Percentiles rank a stretch among this genome's conserved stretches.
phyloP scores from a whole-genome alignment of 164 flowering plant species.

The Magnolia officinalis region DNA sequence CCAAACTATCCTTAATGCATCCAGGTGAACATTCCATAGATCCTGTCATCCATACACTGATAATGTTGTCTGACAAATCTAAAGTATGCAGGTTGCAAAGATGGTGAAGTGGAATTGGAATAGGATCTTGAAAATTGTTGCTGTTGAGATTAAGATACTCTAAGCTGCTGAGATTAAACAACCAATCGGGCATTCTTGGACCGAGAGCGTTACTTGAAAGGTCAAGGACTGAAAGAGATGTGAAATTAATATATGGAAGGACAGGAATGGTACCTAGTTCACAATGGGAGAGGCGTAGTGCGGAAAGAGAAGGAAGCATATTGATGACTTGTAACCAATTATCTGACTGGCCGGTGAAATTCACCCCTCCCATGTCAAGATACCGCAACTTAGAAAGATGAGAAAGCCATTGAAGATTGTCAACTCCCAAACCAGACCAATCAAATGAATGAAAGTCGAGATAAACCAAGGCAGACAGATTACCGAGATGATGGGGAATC shows the following conservation, averaged over 20 bases:
- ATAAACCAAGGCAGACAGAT: conserved; percentile 2
- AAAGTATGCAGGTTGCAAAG: conserved; percentile 2
- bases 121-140: neutral
- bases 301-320: neutral
- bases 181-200: neutral
- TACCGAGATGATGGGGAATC: conserved; percentile 4
- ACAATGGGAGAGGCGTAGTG: neutral
- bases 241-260: neutral
- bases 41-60: conserved; percentile 6
- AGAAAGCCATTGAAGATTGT: conserved; percentile 3
- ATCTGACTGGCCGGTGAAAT: neutral
- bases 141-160: neutral
- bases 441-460: neutral
- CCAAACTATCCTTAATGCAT: conserved; percentile 11
- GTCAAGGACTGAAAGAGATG: conserved; percentile 2
- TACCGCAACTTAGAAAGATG: conserved; percentile 1
- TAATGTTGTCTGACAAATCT: neutral
- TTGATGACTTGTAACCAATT: conserved; percentile 2
- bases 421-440: neutral
- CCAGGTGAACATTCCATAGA: conserved; percentile 16
- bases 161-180: conserved; percentile 3
- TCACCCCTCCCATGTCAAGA: conserved; percentile 1
- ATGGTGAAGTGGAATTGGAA: neutral
- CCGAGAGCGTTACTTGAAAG: neutral
- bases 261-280: neutral